Evolutionary conservation across 2,329 filamentous ascomycete species (phyloP), one percentile per base, ranked within the genome.

Genomic region (Fusarium nygamai): DNA sequence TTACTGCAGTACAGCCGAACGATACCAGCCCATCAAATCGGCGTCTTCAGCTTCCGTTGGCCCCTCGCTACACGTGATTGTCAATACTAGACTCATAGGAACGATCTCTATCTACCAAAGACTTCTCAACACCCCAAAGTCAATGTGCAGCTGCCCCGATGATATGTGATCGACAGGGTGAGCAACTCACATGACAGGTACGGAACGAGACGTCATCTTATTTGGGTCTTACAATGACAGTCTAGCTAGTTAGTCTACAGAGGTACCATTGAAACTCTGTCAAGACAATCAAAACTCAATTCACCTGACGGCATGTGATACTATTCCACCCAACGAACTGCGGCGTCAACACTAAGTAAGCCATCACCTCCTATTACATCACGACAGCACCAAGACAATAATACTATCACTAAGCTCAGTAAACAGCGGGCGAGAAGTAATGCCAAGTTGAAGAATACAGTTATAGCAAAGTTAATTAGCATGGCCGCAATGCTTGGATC

Each of bases 291-390:
- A 29, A 54, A 70, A 69, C 67, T 47, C 41, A 54, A 65, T 48
- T 61, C 36, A 33, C 24, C 27, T 51, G 14, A 14, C 33, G 8
- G 22, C 29, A 43, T 41, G 38, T 43, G 44, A 47, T 33, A 47
- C 11, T 13, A 22, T 44, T 46, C 44, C 44, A 29, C 16, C 11
- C 29, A 46, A 22, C 51, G 7, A 38, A 20, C n/a, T 12, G 56
- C 47, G 36, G 36, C 19, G 50, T 53, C 47, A 61, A 47, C 29
- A 22, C 19, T 33, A 27, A 20, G 22, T 29, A 27, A 20, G 19
- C 14, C 36, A 20, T n/a, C 19, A 14, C 17, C 31, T 39, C 71
- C 31, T 27, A 72, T 74, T 58, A 46, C 67, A 73, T 72, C 62
- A 74, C 33, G 31, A 60, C 14, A 16, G 38, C 17, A 20, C 19